Evolutionary conservation across 805 yeast genomes (phyloP), one percentile per base, ranked within the genome.

Genomic region (Starmerella geochares): DNA sequence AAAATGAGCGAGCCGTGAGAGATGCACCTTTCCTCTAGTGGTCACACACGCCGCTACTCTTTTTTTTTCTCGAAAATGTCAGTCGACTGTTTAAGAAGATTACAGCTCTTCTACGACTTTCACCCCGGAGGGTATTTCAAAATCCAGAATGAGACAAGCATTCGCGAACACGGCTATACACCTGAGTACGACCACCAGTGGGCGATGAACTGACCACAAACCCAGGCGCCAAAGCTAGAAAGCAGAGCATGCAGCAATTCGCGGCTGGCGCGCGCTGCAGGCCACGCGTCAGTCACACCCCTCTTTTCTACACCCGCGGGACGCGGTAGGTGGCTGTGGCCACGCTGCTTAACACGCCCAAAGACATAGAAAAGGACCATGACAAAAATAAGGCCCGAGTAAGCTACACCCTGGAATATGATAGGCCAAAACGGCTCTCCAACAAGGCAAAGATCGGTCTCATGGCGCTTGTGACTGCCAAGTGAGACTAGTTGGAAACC

Each of bases 401-500:
- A 50, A 10, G 41, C 46, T 3, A 46, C 39, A 13, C 57, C 62
- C 43, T 65, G 65, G 20, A 58, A 37, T 4, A 55, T 47, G 38
- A 65, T 55, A 3, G 69, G 62, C 20, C 39, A 35, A 47, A 62
- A 60, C 0, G 70, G 70, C 6, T 59, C 51, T 2, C 61, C 62
- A 53, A 61, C 54, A 6, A 62, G 47, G 47, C 69, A 66, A 20
- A 65, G 58, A 1, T 60, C 53, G 1, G 69, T 64, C 9, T 54
- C 51, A 46, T 49, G 57, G 2, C 52, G 46, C 16, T 41, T 38
- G 32, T 19, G 38, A 49, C 57, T 33, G 49, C 58, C 57, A 19
- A 92, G 70, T 0, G 95, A 78, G 5, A 92, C 65, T 45, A 92
- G 64, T 62, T 92, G 96, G 40, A 87, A 76, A 0, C 95, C 97